Percentiles rank a stretch among this genome's conserved stretches.
These are phyloP conservation scores for Fusarium falciforme DNA, from an alignment of 2,329 filamentous ascomycete species.

Conservation along the genomic window DNA sequence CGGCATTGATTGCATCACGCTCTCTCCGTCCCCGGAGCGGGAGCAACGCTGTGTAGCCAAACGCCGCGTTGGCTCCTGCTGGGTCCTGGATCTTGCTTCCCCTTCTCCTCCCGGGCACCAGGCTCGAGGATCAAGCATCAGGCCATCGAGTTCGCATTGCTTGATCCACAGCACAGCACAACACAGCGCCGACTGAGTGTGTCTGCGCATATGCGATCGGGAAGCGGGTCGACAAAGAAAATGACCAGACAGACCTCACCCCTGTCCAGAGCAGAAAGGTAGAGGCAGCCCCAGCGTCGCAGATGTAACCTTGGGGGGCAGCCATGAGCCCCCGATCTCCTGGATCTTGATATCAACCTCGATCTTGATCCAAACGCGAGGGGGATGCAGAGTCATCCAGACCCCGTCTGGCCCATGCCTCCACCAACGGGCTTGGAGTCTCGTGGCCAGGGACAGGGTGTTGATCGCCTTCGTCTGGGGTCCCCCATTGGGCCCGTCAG, in stretches of 20 bases:
- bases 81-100: neutral
- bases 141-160: neutral
- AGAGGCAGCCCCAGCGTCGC: neutral
- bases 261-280: neutral
- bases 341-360: constrained; percentile 1
- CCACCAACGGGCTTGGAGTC: constrained; percentile 18
- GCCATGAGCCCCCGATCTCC: neutral
- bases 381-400: constrained; percentile 3
- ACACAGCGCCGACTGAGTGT: neutral
- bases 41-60: neutral
- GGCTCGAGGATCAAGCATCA: constrained; percentile 3
- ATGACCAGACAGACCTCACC: neutral
- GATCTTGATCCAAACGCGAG: constrained; percentile 9
- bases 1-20: constrained; percentile 1
- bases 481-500: constrained; percentile 4
- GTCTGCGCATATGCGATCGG: constrained; percentile 6
- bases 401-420: neutral
- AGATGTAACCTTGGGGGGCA: constrained; percentile 8
- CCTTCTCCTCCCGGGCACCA: neutral
- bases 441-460: constrained; percentile 7
- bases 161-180: neutral
- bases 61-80: neutral
- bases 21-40: neutral
- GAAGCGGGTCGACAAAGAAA: constrained; percentile 1
- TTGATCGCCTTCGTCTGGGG: constrained; percentile 3